These are phyloP conservation scores for Croton laevigatus DNA, from an alignment of 441 rosid species.

Conservation along the genomic window DNA sequence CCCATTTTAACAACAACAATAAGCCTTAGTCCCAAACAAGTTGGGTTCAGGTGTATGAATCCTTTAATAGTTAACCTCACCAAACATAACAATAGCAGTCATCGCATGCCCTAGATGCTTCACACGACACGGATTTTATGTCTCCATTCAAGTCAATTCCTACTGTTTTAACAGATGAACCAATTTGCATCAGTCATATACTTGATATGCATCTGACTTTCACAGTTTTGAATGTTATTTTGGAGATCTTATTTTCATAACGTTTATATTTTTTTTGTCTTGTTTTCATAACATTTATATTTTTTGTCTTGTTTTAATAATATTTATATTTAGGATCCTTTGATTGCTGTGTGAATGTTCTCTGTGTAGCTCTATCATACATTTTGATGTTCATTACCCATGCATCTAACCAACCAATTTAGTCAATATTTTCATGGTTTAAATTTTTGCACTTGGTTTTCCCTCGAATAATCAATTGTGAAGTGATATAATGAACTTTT, in stretches of 20 bases:
- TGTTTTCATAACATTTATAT: not conserved
- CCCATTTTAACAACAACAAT: too few relatives aligned
- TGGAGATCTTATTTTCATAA: not conserved
- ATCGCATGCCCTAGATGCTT: too few relatives aligned
- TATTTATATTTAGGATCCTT: not conserved
- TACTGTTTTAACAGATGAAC: too few relatives aligned
- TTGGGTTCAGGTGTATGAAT: too few relatives aligned
- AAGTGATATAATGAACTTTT: not conserved
- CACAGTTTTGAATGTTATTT: not conserved
- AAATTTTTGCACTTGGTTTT: not conserved
- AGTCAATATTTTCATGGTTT: not conserved
- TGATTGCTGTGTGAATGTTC: not conserved
- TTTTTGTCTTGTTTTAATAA: not conserved
- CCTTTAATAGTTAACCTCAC: too few relatives aligned
- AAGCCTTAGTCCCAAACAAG: too few relatives aligned
- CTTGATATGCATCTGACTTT: not conserved
- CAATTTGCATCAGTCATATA: not conserved
- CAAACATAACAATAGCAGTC: too few relatives aligned
- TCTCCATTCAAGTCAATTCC: too few relatives aligned
- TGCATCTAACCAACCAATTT: too few relatives aligned
- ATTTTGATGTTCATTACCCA: not conserved
- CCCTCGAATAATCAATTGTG: not conserved
- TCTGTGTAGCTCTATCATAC: not conserved
- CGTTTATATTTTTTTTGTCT: too few relatives aligned
- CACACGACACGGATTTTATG: too few relatives aligned